phyloP scores from a whole-genome alignment of 768 basidiomycete species.

The Boletus rex-veris region DNA sequence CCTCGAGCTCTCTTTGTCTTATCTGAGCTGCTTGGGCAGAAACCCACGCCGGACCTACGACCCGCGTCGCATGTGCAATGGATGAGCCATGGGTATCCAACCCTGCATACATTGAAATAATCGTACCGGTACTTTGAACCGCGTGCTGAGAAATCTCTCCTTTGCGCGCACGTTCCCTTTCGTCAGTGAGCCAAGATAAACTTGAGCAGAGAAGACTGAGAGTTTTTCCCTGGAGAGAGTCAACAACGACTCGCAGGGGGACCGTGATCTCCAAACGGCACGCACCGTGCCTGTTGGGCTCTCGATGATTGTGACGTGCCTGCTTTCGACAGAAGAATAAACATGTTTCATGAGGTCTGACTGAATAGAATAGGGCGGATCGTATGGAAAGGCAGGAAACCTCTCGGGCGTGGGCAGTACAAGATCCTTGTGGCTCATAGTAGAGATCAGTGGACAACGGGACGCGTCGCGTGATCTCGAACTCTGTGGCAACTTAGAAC shows the following conservation, averaged over 20 bases:
- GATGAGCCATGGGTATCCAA: constrained; percentile 24
- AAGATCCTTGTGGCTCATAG: constrained; percentile 19
- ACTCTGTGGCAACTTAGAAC: neutral
- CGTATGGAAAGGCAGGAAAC: constrained; percentile 84
- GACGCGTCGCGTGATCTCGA: constrained; percentile 16
- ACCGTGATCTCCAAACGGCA: neutral
- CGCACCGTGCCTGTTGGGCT: constrained; percentile 86
- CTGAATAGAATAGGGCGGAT: constrained; percentile 82
- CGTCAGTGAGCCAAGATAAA: constrained; percentile 71
- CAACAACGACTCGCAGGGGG: neutral
- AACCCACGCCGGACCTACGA: constrained; percentile 70
- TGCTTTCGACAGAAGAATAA: constrained; percentile 72
- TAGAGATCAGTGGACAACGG: neutral
- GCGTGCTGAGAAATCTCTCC: constrained; percentile 49
- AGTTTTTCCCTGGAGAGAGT: constrained; percentile 72
- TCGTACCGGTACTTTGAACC: constrained; percentile 26
- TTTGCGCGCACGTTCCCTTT: constrained; percentile 63
- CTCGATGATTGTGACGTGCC: constrained; percentile 78
- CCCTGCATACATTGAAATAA: neutral
- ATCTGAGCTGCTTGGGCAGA: constrained; percentile 65
- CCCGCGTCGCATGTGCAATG: neutral
- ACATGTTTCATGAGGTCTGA: constrained; percentile 84
- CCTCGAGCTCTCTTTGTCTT: constrained; percentile 62
- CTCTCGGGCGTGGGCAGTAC: constrained; percentile 55
- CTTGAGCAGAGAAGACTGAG: constrained; percentile 74